Evolutionary conservation across 1,284 basidiomycete species (phyloP).

Genomic region (Heterobasidion irregulare): DNA sequence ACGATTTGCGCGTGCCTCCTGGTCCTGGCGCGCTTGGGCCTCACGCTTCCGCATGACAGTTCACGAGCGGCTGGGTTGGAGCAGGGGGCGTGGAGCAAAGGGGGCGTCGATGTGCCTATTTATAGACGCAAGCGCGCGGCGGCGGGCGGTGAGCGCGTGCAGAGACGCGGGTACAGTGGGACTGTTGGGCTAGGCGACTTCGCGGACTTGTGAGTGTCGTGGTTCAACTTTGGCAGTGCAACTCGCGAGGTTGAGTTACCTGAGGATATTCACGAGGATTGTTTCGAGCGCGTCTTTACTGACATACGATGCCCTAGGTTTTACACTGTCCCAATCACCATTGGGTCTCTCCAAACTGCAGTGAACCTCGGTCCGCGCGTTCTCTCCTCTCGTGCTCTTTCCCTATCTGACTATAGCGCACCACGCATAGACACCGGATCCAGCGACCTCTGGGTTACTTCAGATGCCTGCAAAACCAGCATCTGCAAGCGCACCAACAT

Average conservation of each 20-base stretch:
- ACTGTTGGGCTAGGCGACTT: constrained; percentile 11
- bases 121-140: not conserved
- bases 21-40: not conserved
- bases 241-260: not conserved
- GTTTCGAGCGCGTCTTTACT: not conserved
- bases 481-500: constrained; percentile 13
- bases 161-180: constrained; percentile 8
- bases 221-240: not conserved
- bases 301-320: constrained; percentile 15
- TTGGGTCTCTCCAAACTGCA: constrained; percentile 19
- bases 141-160: not conserved
- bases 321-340: constrained; percentile 21
- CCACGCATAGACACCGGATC: constrained; percentile 26
- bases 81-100: not conserved
- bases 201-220: constrained; percentile 9
- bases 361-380: constrained; percentile 19
- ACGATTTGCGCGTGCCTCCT: constrained; percentile 1
- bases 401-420: not conserved
- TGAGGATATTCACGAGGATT: not conserved
- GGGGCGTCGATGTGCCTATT: constrained; percentile 8
- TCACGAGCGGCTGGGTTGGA: not conserved
- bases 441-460: constrained; percentile 28
- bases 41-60: constrained; percentile 3
- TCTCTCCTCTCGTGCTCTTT: not conserved
- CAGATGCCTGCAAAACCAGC: constrained; percentile 19